A percentile compares a stretch with the other conserved stretches of the same genome.
phyloP scores from a whole-genome alignment of 2,329 filamentous ascomycete genomes.

The Clathrospora elynae region DNA sequence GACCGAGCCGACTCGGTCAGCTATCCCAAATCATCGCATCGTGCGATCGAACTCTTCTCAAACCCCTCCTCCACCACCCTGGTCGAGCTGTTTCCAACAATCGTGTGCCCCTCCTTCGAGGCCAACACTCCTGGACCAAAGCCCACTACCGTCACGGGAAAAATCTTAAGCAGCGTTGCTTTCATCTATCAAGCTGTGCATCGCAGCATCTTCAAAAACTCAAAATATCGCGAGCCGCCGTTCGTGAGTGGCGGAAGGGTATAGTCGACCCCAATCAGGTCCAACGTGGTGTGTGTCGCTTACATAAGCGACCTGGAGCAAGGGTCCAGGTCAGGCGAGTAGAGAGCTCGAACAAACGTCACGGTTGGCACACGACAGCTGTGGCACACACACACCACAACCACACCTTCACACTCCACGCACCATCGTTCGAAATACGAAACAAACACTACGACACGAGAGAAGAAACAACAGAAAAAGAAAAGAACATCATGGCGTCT shows the following conservation, averaged over 20 bases:
- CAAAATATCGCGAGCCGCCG: not conserved
- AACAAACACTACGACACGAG: not conserved
- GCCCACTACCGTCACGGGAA: too few relatives aligned
- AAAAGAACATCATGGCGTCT: conserved; percentile 50
- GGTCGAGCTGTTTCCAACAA: too few relatives aligned
- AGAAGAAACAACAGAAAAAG: not conserved
- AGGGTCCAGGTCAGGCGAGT: conserved; percentile 15
- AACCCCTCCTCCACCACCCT: too few relatives aligned
- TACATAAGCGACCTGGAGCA: conserved; percentile 5
- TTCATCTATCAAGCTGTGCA: too few relatives aligned
- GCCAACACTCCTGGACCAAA: too few relatives aligned
- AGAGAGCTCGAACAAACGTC: conserved; percentile 15
- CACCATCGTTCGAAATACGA: not conserved
- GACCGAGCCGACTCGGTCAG: too few relatives aligned
- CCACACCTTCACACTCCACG: not conserved
- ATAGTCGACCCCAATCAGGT: conserved; percentile 6
- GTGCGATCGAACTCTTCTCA: too few relatives aligned
- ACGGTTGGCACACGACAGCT: too few relatives aligned
- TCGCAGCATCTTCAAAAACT: too few relatives aligned
- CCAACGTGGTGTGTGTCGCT: conserved; percentile 1
- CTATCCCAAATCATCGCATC: too few relatives aligned
- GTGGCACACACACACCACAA: conserved; percentile 13
- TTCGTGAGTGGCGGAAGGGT: not conserved
- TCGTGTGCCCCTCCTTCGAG: too few relatives aligned
- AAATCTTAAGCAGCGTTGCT: too few relatives aligned